Evolutionary conservation across 2,329 filamentous ascomycete genomes (phyloP).

Genomic region (Diaporthe sp.): DNA sequence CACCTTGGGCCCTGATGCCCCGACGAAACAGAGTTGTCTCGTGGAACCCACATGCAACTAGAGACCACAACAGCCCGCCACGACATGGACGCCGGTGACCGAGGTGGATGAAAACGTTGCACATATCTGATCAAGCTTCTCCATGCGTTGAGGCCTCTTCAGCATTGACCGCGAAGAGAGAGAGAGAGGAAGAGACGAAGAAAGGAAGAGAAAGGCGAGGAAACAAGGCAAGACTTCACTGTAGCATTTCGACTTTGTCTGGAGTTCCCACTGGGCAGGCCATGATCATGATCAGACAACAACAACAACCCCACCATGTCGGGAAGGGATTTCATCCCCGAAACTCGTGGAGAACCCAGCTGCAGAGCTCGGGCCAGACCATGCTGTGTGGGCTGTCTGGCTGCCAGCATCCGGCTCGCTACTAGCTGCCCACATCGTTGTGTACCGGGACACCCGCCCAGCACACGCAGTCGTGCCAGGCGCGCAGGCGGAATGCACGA

Average conservation of each 20-base stretch:
- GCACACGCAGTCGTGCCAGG: constrained; percentile 3
- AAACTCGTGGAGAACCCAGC: neutral
- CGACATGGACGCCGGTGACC: neutral
- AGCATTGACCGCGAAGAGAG: neutral
- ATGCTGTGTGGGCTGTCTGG: neutral
- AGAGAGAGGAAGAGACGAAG: neutral
- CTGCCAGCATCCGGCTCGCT: constrained; percentile 12
- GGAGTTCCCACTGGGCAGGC: neutral
- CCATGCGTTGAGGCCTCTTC: neutral
- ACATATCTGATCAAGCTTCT: neutral
- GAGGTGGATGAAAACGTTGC: neutral
- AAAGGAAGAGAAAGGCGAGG: neutral
- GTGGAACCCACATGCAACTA: constrained; percentile 15
- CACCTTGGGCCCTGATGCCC: constrained; percentile 17
- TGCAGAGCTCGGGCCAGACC: neutral
- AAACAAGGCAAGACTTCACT: neutral
- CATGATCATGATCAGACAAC: constrained; percentile 1
- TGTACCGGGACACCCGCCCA: constrained; percentile 2
- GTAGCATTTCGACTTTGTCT: neutral
- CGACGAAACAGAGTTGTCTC: constrained; percentile 16
- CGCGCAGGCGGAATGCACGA: neutral
- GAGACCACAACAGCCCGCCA: constrained; percentile 6
- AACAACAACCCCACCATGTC: constrained; percentile 1
- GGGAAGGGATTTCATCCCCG: constrained; percentile 17
- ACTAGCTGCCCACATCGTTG: constrained; percentile 5